Conservation (phyloP, 257 asterid species). For the Knoxia roxburghii region DNA sequence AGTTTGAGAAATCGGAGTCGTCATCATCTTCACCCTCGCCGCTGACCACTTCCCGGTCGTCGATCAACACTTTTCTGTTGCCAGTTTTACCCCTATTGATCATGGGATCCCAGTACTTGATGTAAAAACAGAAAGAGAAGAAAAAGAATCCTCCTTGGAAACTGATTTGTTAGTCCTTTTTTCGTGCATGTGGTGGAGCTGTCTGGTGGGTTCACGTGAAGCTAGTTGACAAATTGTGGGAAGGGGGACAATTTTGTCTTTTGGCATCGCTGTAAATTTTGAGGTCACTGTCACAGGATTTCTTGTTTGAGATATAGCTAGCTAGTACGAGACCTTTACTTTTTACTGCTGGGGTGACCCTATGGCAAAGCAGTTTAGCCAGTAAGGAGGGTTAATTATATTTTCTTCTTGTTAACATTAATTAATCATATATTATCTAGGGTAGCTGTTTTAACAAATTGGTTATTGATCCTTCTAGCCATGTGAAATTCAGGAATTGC, state of each 20-base stretch:
- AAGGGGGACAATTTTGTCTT: conserved; percentile 51
- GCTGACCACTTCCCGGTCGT: background rate
- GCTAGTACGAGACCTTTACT: conserved; percentile 10
- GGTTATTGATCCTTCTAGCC: too few relatives aligned
- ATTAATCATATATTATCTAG: background rate
- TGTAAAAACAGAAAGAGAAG: conserved; percentile 1
- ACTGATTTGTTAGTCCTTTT: conserved; percentile 3
- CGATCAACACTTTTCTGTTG: conserved; percentile 2
- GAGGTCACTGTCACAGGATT: conserved; percentile 23
- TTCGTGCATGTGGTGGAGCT: conserved; percentile 18
- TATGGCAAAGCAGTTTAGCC: background rate
- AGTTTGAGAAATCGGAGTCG: conserved; percentile 56
- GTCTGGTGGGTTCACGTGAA: conserved; percentile 53
- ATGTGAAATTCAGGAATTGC: too few relatives aligned
- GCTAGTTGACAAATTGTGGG: conserved; percentile 41
- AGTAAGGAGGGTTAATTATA: background rate
- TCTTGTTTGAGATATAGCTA: conserved; percentile 18
- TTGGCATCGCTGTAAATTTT: conserved; percentile 50
- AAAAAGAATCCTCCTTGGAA: background rate
- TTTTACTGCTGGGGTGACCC: background rate
- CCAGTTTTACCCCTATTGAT: conserved; percentile 49
- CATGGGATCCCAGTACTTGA: conserved; percentile 6
- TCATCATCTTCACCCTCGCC: conserved; percentile 24
- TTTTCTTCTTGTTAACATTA: too few relatives aligned
- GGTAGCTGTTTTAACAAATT: background rate